Percentiles rank a stretch among this genome's conserved stretches.
Evolutionary conservation across 148 eudicot genomes (phyloP).

Genomic region (Camellia japonica): DNA sequence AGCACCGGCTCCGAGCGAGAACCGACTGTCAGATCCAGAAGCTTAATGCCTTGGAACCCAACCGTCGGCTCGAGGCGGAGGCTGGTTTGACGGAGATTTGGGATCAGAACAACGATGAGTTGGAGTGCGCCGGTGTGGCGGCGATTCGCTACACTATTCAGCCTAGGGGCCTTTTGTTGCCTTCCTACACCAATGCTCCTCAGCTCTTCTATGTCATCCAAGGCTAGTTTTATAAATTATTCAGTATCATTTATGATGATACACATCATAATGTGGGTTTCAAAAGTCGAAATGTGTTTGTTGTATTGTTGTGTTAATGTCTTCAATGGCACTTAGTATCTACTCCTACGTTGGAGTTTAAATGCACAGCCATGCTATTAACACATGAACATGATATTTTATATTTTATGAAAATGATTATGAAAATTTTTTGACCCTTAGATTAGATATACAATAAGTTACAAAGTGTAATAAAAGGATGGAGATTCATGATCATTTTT

Average conservation of each 20-base stretch:
- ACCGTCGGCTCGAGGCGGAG: slow-evolving; percentile 30
- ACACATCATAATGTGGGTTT: not conserved
- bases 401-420: too few species aligned
- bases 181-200: slow-evolving; percentile 52
- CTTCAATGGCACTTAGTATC: too few species aligned
- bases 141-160: slow-evolving; percentile 35
- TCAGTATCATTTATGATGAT: too few species aligned
- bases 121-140: slow-evolving; percentile 53
- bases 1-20: slow-evolving; percentile 20
- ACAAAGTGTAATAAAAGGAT: too few species aligned
- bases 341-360: too few species aligned
- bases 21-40: slow-evolving; percentile 39
- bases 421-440: too few species aligned
- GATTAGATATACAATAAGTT: too few species aligned
- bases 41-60: slow-evolving; percentile 50
- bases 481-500: too few species aligned
- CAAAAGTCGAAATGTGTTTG: too few species aligned
- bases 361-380: too few species aligned
- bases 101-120: slow-evolving; percentile 31
- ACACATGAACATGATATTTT: too few species aligned
- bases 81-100: slow-evolving; percentile 56
- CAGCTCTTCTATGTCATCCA: slow-evolving; percentile 36
- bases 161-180: slow-evolving; percentile 53
- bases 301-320: too few species aligned
- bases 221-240: slow-evolving; percentile 25